These are phyloP conservation scores for Rossbeevera mucosa DNA, from an alignment of 768 basidiomycete species.

Conservation along the genomic window DNA sequence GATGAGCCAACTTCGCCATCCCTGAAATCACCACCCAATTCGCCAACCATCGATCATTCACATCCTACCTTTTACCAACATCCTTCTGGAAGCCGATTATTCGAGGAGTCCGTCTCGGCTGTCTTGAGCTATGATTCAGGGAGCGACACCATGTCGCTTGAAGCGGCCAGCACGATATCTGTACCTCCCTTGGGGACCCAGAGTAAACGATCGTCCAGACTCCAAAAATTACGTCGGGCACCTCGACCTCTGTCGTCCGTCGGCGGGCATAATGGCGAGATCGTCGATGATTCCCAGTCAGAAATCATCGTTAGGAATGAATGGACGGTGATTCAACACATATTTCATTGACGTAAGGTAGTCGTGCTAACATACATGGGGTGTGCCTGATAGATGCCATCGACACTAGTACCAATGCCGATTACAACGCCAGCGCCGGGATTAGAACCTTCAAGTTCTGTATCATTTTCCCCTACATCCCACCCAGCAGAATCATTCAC, in stretches of 20 bases:
- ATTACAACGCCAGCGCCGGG: neutral
- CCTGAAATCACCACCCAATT: constrained; percentile 12
- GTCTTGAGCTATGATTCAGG: constrained; percentile 25
- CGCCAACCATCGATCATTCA: constrained; percentile 3
- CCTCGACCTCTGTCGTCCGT: neutral
- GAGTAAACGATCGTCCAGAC: constrained; percentile 8
- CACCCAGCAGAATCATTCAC: constrained; percentile 28
- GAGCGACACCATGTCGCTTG: constrained; percentile 14
- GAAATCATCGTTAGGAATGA: constrained; percentile 1
- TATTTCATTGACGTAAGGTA: neutral
- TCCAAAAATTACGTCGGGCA: constrained; percentile 18
- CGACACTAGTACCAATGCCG: neutral
- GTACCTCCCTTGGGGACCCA: constrained; percentile 2
- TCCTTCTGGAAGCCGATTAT: constrained; percentile 28
- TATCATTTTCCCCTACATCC: constrained; percentile 23
- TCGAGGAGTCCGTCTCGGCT: constrained; percentile 21
- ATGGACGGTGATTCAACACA: constrained; percentile 17
- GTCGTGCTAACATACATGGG: neutral
- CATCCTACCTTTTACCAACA: constrained; percentile 10
- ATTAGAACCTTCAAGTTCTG: neutral
- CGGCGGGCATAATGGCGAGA: neutral
- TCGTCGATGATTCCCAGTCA: constrained; percentile 2
- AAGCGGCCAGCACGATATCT: neutral
- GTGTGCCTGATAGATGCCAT: constrained; percentile 7
- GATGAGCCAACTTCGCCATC: constrained; percentile 7